Percentiles rank a stretch among this genome's conserved stretches.
These are phyloP conservation scores for Gloeopeniophorella convolvens DNA, from an alignment of 768 basidiomycete genomes.

Conservation along the genomic window DNA sequence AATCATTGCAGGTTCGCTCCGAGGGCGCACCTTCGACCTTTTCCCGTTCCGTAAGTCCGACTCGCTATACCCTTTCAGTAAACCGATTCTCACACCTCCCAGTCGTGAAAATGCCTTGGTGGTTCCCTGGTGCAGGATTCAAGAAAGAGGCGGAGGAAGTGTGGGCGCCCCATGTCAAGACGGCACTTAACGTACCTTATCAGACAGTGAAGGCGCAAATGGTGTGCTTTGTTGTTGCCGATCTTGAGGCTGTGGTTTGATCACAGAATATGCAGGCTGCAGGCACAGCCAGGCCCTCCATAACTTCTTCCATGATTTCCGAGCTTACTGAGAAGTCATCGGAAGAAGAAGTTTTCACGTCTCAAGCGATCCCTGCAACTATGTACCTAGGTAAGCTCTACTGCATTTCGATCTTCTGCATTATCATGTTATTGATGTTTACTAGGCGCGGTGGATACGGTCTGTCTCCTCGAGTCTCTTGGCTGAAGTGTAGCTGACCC, in stretches of 20 bases:
- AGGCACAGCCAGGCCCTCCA: constrained; percentile 2
- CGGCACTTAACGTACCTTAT: constrained; percentile 18
- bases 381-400: constrained; percentile 7
- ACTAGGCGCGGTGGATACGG: constrained; percentile 6
- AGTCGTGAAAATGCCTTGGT: constrained; percentile 21
- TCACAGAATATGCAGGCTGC: not conserved
- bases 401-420: not conserved
- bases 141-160: constrained; percentile 12
- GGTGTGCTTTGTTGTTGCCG: not conserved
- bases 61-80: not conserved
- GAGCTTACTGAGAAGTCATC: not conserved
- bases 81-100: not conserved
- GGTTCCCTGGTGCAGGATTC: constrained; percentile 23
- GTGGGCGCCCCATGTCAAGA: constrained; percentile 14
- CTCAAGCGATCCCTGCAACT: not conserved
- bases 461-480: not conserved
- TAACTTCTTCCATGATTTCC: constrained; percentile 2
- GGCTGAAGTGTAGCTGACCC: not conserved
- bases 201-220: constrained; percentile 8
- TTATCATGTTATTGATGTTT: not conserved
- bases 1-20: not conserved
- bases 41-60: constrained; percentile 4
- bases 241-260: not conserved
- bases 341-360: not conserved
- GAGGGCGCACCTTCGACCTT: constrained; percentile 2